Base-by-base conservation (phyloP, 2,329 filamentous ascomycete species). In the Colletotrichum melonis region DNA sequence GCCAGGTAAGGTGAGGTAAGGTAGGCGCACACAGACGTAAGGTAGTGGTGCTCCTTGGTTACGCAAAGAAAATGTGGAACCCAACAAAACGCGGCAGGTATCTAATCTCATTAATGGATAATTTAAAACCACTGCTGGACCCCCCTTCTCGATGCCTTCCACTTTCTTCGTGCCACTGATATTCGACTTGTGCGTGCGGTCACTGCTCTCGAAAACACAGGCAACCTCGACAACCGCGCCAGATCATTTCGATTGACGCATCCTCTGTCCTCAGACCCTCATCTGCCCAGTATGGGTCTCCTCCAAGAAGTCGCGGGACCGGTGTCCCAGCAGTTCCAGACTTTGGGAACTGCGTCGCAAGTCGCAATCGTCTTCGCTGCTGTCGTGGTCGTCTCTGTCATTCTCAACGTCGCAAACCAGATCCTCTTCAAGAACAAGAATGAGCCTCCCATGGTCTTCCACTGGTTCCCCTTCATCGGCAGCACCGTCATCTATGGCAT, bases 401-500 rank as follows among this genome's bases (percentile, higher is more conserved):
- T 94, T 73, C 79, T 95, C 85, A 98, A 98, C 83, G 92, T 98
- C 76, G 80, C 94, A 77, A 88, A 88, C 75, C 96, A 98, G 84
- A 78, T 97, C 69, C 85, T 98, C 75, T 91, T 95, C 86, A 94
- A 91, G 85, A 96, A 95, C 78, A 90, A 93, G 64, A 93, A 95
- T 81, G 93, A 95, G 81, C 94, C 94, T 35, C 94, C 94, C 1
- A 78, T 95, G 71, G 93, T 96, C 75, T 96, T 95, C 82, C 93
- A 95, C 83, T 94, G 90, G 90, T 88, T 96, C 79, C 94, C 94
- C 72, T 84, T 97, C 77, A 88, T 99, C 79, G 96, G 96, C 76
- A 98, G 93, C 86, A 98, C 97, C 73, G 88, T 98, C 78, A 94
- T 91, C 57, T 99, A 98, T 85, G 96, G 96, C 83, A 98, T 98